Evolutionary conservation across 2,329 filamentous ascomycete species (phyloP), one percentile per base, ranked within the genome.

Genomic region (Dactylellina haptotyla): DNA sequence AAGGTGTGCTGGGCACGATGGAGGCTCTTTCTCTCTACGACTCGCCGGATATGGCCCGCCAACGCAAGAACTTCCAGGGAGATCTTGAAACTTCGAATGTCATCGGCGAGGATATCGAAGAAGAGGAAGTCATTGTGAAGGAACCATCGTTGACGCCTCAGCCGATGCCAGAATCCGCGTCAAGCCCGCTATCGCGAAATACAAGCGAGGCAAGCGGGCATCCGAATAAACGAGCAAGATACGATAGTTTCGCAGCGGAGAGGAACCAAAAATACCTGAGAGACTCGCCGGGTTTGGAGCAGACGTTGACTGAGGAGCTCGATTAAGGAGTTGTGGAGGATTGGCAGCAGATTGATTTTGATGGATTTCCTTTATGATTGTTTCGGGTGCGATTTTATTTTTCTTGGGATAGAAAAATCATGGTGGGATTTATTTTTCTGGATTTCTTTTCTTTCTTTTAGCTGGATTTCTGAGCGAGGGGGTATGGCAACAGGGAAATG

Each of bases 11-110:
- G 9, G 75, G 75, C 4, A 75, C 75, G 5, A 75, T 77, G 46
- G 76, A 76, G 20, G 76, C 76, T 12, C 62, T 77, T 23, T 77
- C 76, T 23, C 61, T 77, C n/a, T 77, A 77, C 50, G 76, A 77
- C 48, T 75, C 70, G 5, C 70, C 76, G 16, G 76, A 77, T 30
- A 64, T 72, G 18, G 57, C 43, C 20, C 63, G 59, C 16, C 62
- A 76, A 25, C 67, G 75, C 46, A 73, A 77, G 30, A 76, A 76
- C 54, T 77, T 76, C 56, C 72, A 76, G 37, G 76, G 76, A 39
- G 76, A 77, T 54, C 75, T 77, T 30, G 76, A 77, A 62, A 56
- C 51, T 12, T 58, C 59, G 1, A 56, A 16, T 9, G 61, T 62
- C n/a, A 58, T 73, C 41, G 69, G 56, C 14, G 69, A 62, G 4